Percentiles rank a stretch among this genome's conserved stretches.
These are phyloP conservation scores for Linum tenue DNA, from an alignment of 345 rosid species.

Conservation along the genomic window DNA sequence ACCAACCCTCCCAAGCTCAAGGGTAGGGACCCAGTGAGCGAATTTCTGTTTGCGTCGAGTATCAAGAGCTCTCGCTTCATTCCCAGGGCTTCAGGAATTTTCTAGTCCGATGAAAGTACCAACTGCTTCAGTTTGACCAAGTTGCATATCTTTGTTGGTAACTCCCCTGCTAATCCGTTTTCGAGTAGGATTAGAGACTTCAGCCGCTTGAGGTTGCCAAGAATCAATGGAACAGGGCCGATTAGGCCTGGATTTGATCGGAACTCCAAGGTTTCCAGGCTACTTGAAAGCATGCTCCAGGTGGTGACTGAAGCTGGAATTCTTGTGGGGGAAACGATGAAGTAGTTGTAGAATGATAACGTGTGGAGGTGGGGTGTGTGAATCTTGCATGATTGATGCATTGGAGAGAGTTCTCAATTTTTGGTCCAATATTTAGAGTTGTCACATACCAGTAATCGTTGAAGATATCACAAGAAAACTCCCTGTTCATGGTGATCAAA, in stretches of 20 bases:
- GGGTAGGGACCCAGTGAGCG: conserved; percentile 26
- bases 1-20: conserved; percentile 19
- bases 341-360: conserved; percentile 30
- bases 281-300: conserved; percentile 23
- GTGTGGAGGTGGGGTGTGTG: conserved; percentile 21
- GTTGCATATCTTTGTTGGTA: conserved; percentile 21
- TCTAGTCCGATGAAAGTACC: conserved; percentile 22
- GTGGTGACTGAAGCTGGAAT: conserved; percentile 13
- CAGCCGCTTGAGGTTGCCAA: conserved; percentile 22
- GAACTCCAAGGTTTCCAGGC: conserved; percentile 26
- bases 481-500: conserved; percentile 20
- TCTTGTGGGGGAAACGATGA: conserved; percentile 16
- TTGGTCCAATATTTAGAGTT: conserved; percentile 25
- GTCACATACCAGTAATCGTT: conserved; percentile 28
- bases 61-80: conserved; percentile 24
- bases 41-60: conserved; percentile 30
- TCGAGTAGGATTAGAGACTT: conserved; percentile 26
- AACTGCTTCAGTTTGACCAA: conserved; percentile 20
- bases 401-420: conserved; percentile 25
- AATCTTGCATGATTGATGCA: conserved; percentile 21
- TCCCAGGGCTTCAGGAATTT: conserved; percentile 26
- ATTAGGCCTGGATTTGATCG: conserved; percentile 28
- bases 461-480: conserved; percentile 28
- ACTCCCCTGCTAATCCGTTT: conserved; percentile 23
- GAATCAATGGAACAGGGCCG: conserved; percentile 18